Conservation (phyloP, 495 filamentous ascomycete genomes). For the Rhypophila decipiens region DNA sequence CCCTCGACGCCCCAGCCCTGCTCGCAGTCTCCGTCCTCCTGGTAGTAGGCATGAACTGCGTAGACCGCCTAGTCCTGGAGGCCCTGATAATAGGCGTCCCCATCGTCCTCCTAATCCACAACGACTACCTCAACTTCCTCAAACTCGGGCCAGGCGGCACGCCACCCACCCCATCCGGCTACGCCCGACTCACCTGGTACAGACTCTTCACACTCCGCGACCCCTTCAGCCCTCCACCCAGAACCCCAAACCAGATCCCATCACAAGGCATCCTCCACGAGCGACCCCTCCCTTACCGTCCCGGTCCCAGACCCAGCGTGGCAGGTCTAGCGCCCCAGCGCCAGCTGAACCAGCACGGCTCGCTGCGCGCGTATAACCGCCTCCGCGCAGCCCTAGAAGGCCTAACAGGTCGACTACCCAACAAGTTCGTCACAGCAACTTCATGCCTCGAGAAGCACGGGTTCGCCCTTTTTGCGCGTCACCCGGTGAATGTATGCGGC, state of each 20-base stretch:
- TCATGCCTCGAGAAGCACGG: conserved; percentile 79
- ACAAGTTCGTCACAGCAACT: conserved; percentile 51
- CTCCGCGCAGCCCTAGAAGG: conserved; percentile 45
- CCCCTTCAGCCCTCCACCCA: conserved; percentile 41
- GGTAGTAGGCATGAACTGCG: conserved; percentile 43
- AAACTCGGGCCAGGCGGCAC: conserved; percentile 76
- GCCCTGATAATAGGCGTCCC: conserved; percentile 44
- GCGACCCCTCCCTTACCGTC: conserved; percentile 49
- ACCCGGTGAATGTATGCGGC: conserved; percentile 57
- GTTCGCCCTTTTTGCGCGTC: conserved; percentile 59
- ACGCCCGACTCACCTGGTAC: conserved; percentile 60
- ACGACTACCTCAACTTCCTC: conserved; percentile 72
- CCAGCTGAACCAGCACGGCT: conserved; percentile 61
- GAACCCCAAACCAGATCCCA: conserved; percentile 28
- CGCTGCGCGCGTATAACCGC: conserved; percentile 41
- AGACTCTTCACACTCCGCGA: conserved; percentile 54
- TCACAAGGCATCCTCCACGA: conserved; percentile 30
- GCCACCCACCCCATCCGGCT: conserved; percentile 65
- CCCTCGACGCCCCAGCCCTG: conserved; percentile 39
- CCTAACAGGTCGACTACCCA: conserved; percentile 41
- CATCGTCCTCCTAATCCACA: conserved; percentile 52
- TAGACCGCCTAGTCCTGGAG: conserved; percentile 38
- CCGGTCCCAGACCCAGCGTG: conserved; percentile 56
- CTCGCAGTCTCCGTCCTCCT: conserved; percentile 37
- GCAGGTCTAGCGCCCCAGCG: conserved; percentile 75